Evolutionary conservation across 2,329 filamentous ascomycete genomes (phyloP), one percentile per base, ranked within the genome.

Genomic region (Calonectria hongkongensis): DNA sequence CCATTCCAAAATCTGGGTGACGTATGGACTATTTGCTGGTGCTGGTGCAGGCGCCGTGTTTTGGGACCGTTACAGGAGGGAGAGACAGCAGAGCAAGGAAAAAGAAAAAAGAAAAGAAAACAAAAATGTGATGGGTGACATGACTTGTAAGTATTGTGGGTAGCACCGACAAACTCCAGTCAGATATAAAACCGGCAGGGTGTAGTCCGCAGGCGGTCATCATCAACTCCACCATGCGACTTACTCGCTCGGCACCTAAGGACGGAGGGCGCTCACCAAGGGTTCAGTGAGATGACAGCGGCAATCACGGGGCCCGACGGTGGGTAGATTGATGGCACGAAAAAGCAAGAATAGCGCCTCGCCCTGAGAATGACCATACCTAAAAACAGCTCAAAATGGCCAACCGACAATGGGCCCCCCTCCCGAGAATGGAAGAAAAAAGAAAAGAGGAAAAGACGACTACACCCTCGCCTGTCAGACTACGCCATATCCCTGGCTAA

Each of bases 181-280:
- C 33, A 41, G 54, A 60, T 60, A 41, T 60, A 60, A 60, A 41
- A 41, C 12, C 9, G 39, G 36, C 54, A 41, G 30, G 54, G 54
- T 28, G 33, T 21, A 39, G 21, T 21, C 21, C 21, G 21, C 21
- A 21, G 21, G 54, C 15, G 33, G 33, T 25, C 63, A 71, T 65
- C 54, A 68, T 65, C 50, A 62, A 70, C 72, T 75, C 76, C 76
- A 74, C 75, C 74, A 71, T 56, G 41, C 36, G 21, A 70, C 54
- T 28, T 43, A 36, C 28, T 66, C 21, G 39, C n/a, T 43, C 48
- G 39, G 64, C 48, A 45, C 30, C 25, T 10, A 6, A 28, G 33
- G 16, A 39, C 10, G 54, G 36, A 60, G 54, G 21, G 33, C 21
- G 21, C 33, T 47, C 48, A 50, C 28, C 62, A 45, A 70, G 58